Evolutionary conservation across 306 rosid species (phyloP).

Genomic region (Cucurbita ficifolia): DNA sequence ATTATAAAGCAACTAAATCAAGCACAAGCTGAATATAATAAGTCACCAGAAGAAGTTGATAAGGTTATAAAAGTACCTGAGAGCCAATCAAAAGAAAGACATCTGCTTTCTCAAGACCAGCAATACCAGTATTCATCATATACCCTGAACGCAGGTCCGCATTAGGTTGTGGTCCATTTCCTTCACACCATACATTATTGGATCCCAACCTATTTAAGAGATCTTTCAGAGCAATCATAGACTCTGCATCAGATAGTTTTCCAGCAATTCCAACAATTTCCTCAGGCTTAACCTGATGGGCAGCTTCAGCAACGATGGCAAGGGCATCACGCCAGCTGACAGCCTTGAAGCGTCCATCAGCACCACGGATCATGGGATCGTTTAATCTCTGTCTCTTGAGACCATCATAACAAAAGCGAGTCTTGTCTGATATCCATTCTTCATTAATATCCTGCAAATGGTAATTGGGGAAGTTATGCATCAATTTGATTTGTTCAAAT

Average conservation of each 20-base stretch:
- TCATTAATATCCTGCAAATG: constrained; percentile 76
- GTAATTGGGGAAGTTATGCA: not conserved
- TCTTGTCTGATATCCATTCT: constrained; percentile 99
- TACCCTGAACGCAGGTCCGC: constrained; percentile 92
- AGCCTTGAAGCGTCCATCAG: constrained; percentile 83
- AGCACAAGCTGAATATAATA: constrained; percentile 1
- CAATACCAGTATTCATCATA: constrained; percentile 71
- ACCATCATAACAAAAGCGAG: constrained; percentile 95
- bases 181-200: constrained; percentile 88
- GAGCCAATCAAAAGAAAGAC: constrained; percentile 87
- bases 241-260: constrained; percentile 91
- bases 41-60: constrained; percentile 2
- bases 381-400: constrained; percentile 96
- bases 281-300: constrained; percentile 55
- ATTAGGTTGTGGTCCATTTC: constrained; percentile 44
- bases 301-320: constrained; percentile 71
- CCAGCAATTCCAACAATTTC: constrained; percentile 90
- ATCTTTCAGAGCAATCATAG: constrained; percentile 91
- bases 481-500: not conserved
- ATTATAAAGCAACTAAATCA: not conserved
- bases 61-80: constrained; percentile 43
- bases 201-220: constrained; percentile 81
- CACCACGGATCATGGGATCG: constrained; percentile 94
- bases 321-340: constrained; percentile 97
- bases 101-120: constrained; percentile 91